Conservation (phyloP, 139 green algal genomes). For the Klebsormidium nitens region DNA sequence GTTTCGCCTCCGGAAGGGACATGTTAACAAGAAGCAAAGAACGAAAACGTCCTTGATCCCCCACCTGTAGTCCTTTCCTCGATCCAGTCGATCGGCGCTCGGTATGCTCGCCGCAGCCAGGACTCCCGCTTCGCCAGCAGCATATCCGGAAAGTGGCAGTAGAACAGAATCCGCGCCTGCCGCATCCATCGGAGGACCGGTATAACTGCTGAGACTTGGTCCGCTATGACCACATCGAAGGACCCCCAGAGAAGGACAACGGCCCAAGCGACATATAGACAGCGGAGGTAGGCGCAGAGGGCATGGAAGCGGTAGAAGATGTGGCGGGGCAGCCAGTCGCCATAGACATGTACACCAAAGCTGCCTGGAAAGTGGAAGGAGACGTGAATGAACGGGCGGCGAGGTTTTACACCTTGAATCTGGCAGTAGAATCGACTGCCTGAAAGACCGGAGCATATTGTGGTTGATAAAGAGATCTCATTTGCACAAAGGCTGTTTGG, state of each 20-base stretch:
- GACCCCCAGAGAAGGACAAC: slow-evolving; percentile 47
- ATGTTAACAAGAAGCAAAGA: slow-evolving; percentile 46
- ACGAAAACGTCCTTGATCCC: no score
- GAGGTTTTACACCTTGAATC: no score
- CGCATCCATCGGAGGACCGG: slow-evolving; percentile 20
- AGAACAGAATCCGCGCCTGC: slow-evolving; percentile 76
- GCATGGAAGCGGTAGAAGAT: slow-evolving; percentile 60
- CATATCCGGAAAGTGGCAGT: slow-evolving; percentile 97
- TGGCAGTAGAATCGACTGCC: no score
- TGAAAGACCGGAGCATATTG: no score
- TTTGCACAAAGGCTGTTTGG: no score
- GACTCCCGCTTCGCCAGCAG: slow-evolving; percentile 63
- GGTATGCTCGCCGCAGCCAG: slow-evolving; percentile 47
- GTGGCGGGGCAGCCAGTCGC: slow-evolving; percentile 78
- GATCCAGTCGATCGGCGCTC: slow-evolving; percentile 69
- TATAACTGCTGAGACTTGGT: slow-evolving; percentile 57
- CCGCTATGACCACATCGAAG: slow-evolving; percentile 79
- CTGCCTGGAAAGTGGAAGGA: slow-evolving; percentile 36
- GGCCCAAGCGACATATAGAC: slow-evolving; percentile 57
- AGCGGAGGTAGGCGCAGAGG: slow-evolving; percentile 83
- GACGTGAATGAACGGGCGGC: background rate
- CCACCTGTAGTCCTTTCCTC: slow-evolving; percentile 72
- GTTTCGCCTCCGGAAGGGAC: no score
- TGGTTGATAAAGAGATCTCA: no score
- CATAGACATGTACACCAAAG: slow-evolving; percentile 69